Base-by-base conservation (phyloP, 192 early-diverging fungal genomes). In the Umbelopsis ramanniana region DNA sequence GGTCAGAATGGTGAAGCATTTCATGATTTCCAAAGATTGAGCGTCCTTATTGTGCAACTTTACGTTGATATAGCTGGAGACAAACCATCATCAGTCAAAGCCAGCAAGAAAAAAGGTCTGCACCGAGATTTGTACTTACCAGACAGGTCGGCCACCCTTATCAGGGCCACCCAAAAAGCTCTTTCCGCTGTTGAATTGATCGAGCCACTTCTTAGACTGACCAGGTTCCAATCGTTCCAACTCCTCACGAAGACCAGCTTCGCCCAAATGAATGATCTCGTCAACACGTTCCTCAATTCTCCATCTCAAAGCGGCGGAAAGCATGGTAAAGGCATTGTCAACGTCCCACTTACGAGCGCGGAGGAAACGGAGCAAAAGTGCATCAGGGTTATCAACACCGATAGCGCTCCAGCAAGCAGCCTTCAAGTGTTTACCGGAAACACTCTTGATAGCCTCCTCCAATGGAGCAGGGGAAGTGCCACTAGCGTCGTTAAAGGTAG, bases 301-400 rank as follows among this genome's bases (percentile, higher is more conserved):
- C 96, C 96, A 97, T 52, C 86, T 83, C 71, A 96, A 76, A 14
- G 88, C 84, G 26, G 85, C 77, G 26, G 90, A 69, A 17, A 91
- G 60, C 95, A 96, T 95, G 6, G 72, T 81, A 8, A 91, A 76
- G 0, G 94, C 92, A 48, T 89, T 89, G 45, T 89, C 77, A 3
- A 92, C 83, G 67, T 95, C 86, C 94, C 94, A 97, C 71, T 97
- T 97, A 60, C 96, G 86, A 21, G 95, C 96, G 35, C 95, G 86
- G 55, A 96, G 78, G 77, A 94, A 96, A 19, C 95, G 86, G 43
- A 95, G 84, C 48, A 93, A 38, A n/a, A 94, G 73, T 0, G 87
- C 74, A 77, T 96, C 94, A 12, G 89, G 91, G 55, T 92, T 85
- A 71, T 93, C 90, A 53, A 76, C 81, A 68, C 80, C 82, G 47